Percentiles rank a stretch among this genome's conserved stretches.
These are phyloP conservation scores for Evernia prunastri DNA, from an alignment of 495 filamentous ascomycete species.

Conservation along the genomic window DNA sequence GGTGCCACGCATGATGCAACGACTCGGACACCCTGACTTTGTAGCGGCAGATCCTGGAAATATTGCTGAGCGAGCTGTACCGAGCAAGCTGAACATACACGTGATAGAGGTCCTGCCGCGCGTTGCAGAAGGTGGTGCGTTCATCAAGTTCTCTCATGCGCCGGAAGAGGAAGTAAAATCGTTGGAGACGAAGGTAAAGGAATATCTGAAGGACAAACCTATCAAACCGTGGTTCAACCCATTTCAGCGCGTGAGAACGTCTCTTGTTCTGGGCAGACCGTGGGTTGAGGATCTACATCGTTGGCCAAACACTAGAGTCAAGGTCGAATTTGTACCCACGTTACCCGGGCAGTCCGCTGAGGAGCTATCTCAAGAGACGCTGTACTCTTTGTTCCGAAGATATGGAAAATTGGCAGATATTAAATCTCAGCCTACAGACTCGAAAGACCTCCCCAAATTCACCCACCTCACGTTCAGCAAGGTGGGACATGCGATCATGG, in stretches of 20 bases:
- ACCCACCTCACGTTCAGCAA: conserved; percentile 69
- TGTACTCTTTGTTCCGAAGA: conserved; percentile 81
- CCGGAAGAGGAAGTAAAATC: conserved; percentile 46
- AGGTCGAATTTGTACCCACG: conserved; percentile 76
- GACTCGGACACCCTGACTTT: conserved; percentile 52
- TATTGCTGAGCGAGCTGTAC: conserved; percentile 57
- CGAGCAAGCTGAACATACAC: conserved; percentile 50
- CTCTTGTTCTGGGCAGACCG: conserved; percentile 71
- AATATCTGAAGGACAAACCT: conserved; percentile 57
- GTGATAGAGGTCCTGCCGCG: conserved; percentile 75
- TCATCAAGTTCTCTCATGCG: conserved; percentile 74
- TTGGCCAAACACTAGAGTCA: conserved; percentile 65
- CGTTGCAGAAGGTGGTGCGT: conserved; percentile 87
- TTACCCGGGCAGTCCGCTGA: conserved; percentile 55
- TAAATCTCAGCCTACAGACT: conserved; percentile 67
- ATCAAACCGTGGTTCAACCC: conserved; percentile 88
- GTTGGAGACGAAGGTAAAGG: conserved; percentile 50
- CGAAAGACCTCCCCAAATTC: conserved; percentile 72
- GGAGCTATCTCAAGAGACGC: conserved; percentile 76
- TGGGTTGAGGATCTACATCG: conserved; percentile 93
- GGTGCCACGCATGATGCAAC: conserved; percentile 54
- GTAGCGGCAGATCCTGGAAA: conserved; percentile 57
- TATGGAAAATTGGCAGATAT: conserved; percentile 89
- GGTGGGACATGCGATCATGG: conserved; percentile 70
- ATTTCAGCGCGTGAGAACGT: conserved; percentile 59